phyloP scores from a whole-genome alignment of 163 green algal genomes.

The Dunaliella salina region DNA sequence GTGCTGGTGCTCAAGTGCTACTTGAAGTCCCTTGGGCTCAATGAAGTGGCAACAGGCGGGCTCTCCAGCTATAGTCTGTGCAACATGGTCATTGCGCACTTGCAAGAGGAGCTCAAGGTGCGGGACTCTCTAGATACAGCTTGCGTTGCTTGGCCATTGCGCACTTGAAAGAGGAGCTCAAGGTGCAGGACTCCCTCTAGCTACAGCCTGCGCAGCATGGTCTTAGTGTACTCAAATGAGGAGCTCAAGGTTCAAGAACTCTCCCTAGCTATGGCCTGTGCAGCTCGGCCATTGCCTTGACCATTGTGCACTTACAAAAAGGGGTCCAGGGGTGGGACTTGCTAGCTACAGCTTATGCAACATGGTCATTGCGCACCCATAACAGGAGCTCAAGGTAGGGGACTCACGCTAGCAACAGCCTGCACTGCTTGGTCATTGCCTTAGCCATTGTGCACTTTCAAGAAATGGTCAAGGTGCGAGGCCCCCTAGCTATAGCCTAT shows the following conservation, averaged over 20 bases:
- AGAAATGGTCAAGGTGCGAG: neutral
- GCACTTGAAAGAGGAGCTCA: slow-evolving; percentile 53
- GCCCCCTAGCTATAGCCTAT: slow-evolving; percentile 5
- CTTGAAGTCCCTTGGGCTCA: slow-evolving; percentile 33
- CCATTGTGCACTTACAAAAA: slow-evolving; percentile 49
- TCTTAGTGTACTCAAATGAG: too few relatives aligned
- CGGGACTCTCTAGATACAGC: slow-evolving; percentile 5
- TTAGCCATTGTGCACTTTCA: slow-evolving; percentile 52
- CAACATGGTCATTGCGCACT: slow-evolving; percentile 57
- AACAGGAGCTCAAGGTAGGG: slow-evolving; percentile 49
- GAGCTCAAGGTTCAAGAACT: too few relatives aligned
- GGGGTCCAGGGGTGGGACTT: slow-evolving; percentile 38
- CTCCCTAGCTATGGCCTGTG: slow-evolving; percentile 43
- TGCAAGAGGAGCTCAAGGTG: slow-evolving; percentile 54
- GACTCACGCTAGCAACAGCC: slow-evolving; percentile 10
- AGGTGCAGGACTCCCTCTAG: slow-evolving; percentile 42
- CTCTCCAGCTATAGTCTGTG: slow-evolving; percentile 45
- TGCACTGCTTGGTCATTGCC: slow-evolving; percentile 59
- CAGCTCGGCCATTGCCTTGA: too few relatives aligned
- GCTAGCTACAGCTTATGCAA: too few relatives aligned
- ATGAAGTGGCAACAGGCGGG: slow-evolving; percentile 44
- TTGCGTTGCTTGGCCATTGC: slow-evolving; percentile 57
- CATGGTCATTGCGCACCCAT: slow-evolving; percentile 55
- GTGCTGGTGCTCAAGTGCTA: slow-evolving; percentile 53
- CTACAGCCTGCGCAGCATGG: slow-evolving; percentile 51